phyloP scores from a whole-genome alignment of 306 rosid species.

The Casuarina equisetifolia region DNA sequence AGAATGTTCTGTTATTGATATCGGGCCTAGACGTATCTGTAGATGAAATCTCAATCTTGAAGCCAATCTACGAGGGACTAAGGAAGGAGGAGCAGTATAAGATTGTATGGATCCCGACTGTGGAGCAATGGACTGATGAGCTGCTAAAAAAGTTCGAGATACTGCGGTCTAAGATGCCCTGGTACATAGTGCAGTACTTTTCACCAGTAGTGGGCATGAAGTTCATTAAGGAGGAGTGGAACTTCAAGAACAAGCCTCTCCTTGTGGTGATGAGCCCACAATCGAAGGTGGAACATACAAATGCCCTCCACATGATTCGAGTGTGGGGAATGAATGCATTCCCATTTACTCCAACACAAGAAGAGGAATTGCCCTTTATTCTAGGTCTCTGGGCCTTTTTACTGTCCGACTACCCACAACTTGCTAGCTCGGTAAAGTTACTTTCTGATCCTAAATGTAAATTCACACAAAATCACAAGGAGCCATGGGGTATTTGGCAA shows the following conservation, averaged over 20 bases:
- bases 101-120: conserved; percentile 65
- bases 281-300: conserved; percentile 39
- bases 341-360: conserved; percentile 27
- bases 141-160: conserved; percentile 31
- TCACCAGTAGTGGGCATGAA: conserved; percentile 36
- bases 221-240: conserved; percentile 46
- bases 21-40: conserved; percentile 40
- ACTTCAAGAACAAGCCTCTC: conserved; percentile 44
- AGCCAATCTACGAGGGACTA: conserved; percentile 29
- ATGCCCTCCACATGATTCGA: conserved; percentile 54
- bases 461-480: not conserved
- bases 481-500: no score
- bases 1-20: conserved; percentile 38
- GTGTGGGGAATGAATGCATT: conserved; percentile 48
- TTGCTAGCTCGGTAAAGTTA: conserved; percentile 19
- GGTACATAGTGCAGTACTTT: conserved; percentile 39
- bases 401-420: no score
- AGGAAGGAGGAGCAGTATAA: conserved; percentile 24
- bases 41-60: conserved; percentile 29
- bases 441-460: not conserved
- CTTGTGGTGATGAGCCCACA: conserved; percentile 38
- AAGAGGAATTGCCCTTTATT: not conserved
- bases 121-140: conserved; percentile 47
- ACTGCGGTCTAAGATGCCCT: conserved; percentile 43
- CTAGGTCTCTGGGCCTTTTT: no score